Percentiles rank a stretch among this genome's conserved stretches.
Conservation (phyloP, 257 asterid genomes). For the Lithospermum erythrorhizon region DNA sequence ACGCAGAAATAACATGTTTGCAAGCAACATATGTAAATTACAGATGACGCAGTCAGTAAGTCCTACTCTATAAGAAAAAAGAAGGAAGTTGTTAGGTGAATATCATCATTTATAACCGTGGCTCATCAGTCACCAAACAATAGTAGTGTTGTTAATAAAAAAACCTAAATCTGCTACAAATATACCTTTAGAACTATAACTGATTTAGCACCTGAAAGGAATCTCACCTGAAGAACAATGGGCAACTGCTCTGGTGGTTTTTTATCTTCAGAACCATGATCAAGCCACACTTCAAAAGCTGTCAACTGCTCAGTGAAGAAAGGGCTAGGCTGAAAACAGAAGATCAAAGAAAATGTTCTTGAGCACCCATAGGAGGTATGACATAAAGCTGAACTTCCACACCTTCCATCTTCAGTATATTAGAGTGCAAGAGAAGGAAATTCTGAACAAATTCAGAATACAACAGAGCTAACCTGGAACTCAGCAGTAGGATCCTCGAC, state of each 20-base stretch:
- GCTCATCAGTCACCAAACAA: too few species aligned
- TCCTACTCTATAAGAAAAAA: too few species aligned
- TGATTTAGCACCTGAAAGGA: neutral
- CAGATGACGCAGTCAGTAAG: too few species aligned
- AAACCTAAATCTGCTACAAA: neutral
- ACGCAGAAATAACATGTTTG: too few species aligned
- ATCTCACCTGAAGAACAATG: slow-evolving; percentile 68
- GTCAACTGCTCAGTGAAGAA: slow-evolving; percentile 53
- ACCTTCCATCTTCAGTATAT: neutral
- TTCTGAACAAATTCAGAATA: neutral
- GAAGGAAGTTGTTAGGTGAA: too few species aligned
- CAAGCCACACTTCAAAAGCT: slow-evolving; percentile 89
- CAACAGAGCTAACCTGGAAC: slow-evolving; percentile 44
- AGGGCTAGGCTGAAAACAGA: slow-evolving; percentile 60
- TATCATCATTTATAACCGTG: too few species aligned
- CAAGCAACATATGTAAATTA: too few species aligned
- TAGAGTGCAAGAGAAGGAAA: neutral
- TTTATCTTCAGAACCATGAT: slow-evolving; percentile 79
- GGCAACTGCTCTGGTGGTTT: slow-evolving; percentile 86
- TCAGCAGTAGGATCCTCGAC: slow-evolving; percentile 72
- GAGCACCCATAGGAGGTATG: too few species aligned
- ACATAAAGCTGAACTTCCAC: too few species aligned
- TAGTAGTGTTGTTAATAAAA: too few species aligned
- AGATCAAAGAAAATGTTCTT: slow-evolving; percentile 4
- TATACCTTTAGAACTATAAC: neutral